Evolutionary conservation across 768 basidiomycete species (phyloP).

Genomic region (Cystobasidiopsis lactophilus): DNA sequence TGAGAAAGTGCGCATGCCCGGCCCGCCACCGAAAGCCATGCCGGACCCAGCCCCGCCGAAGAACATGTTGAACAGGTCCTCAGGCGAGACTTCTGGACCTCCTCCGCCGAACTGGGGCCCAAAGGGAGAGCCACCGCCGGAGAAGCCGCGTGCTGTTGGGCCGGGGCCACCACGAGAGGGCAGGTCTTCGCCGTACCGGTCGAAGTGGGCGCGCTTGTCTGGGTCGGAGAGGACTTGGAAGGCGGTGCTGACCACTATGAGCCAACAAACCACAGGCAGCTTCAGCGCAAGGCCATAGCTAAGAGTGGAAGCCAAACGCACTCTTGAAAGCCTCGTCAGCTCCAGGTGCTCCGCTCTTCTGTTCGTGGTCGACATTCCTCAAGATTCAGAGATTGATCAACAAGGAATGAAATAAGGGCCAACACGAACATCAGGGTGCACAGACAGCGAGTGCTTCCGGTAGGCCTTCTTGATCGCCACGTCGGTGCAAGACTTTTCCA

Average conservation of each 20-base stretch:
- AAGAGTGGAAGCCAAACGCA: constrained; percentile 31
- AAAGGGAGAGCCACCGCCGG: constrained; percentile 16
- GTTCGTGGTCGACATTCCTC: constrained; percentile 46
- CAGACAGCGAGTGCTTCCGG: constrained; percentile 36
- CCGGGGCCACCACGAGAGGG: constrained; percentile 44
- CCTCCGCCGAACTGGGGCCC: constrained; percentile 8
- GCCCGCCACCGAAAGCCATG: constrained; percentile 31
- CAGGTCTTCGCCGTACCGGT: constrained; percentile 52
- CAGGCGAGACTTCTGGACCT: constrained; percentile 73
- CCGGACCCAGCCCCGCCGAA: constrained; percentile 48
- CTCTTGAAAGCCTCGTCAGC: constrained; percentile 97
- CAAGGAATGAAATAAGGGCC: constrained; percentile 31
- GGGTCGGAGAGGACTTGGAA: constrained; percentile 89
- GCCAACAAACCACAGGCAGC: no score
- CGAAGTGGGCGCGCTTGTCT: constrained; percentile 70
- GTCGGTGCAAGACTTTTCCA: not conserved
- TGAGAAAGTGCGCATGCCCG: constrained; percentile 30
- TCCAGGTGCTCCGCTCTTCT: constrained; percentile 83
- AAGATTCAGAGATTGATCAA: constrained; percentile 45
- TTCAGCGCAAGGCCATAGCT: no score
- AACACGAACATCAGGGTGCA: not conserved
- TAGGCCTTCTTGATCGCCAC: constrained; percentile 48
- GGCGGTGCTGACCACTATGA: constrained; percentile 81
- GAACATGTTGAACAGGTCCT: constrained; percentile 97
- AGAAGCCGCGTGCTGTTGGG: constrained; percentile 27